Evolutionary conservation across 768 basidiomycete species (phyloP).

Genomic region (Chalciporus chontae): DNA sequence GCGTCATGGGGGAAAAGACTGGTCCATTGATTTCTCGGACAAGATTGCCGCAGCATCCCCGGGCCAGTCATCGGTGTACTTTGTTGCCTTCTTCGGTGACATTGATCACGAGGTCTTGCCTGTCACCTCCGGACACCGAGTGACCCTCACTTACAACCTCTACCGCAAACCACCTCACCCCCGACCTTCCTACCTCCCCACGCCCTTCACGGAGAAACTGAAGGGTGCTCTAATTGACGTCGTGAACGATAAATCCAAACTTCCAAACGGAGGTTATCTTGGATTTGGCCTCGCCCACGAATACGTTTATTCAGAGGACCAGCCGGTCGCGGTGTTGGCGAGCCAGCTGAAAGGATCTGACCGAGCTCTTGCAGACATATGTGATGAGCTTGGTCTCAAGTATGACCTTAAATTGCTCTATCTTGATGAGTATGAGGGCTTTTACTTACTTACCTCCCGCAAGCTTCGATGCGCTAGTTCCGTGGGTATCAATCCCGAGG

Average conservation of each 20-base stretch:
- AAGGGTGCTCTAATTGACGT: not conserved
- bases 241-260: not conserved
- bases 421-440: too few species aligned
- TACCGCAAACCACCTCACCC: conserved; percentile 13
- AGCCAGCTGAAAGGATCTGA: conserved; percentile 15
- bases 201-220: not conserved
- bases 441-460: too few species aligned
- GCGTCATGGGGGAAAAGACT: conserved; percentile 31
- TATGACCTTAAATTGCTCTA: conserved; percentile 5
- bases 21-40: conserved; percentile 35
- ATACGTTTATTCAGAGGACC: not conserved
- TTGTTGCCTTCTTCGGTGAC: conserved; percentile 40
- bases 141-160: conserved; percentile 43
- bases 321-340: not conserved
- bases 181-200: not conserved
- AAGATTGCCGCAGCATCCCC: not conserved
- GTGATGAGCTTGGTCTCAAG: conserved; percentile 4
- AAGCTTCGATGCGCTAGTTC: too few species aligned
- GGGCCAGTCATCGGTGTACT: conserved; percentile 25
- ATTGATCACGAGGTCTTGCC: conserved; percentile 33
- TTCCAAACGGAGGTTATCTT: conserved; percentile 7
- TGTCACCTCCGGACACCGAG: conserved; percentile 38
- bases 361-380: conserved; percentile 3
- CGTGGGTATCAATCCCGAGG: too few species aligned
- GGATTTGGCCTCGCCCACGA: conserved; percentile 13